Evolutionary conservation across 148 eudicot species (phyloP), one percentile per base, ranked within the genome.

Genomic region (Chenopodium quinoa): DNA sequence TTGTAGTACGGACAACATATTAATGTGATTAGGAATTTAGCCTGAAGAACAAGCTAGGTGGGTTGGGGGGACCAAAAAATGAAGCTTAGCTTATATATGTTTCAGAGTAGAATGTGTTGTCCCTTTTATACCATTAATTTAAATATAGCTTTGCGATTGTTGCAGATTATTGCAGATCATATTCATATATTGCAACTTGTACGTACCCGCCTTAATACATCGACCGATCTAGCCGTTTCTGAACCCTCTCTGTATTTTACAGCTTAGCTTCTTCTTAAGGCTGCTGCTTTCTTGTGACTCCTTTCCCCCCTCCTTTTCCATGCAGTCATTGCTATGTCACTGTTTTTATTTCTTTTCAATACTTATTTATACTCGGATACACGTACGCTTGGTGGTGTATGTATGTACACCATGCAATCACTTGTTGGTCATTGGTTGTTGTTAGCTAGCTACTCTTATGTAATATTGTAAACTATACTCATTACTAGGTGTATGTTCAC

Each of bases 1-100:
- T 27, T 27, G 29, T 1, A 62, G 62, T 73, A 62, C 70, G 71
- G 72, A 73, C 62, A 56, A 2, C 37, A 73, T 29, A 72, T 9
- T 46, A 46, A 73, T n/a, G 29, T 17, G 13, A 9, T 22, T 47
- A 66, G 31, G 44, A 44, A 4, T 9, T 29, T 56, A 69, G 75
- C 23, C 34, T 29, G 56, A 4, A 67, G 29, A 46, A 44, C 0
- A 8, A 54, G 5, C 5, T 4, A 34, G 40, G 44, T 40, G 56
- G 31, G 44, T 2, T 4, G 16, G 84, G 83, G 84, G 84, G 84
- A 78, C 85, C 85, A 83, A 78, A 44, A 19, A 8, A 12, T 2
- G 9, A 62, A 19, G 4, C 3, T 2, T 4, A 71, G 5, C 37
- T 11, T 77, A 32, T 82, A 64, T 63, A 64, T 63, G 72, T 71